Conservation (phyloP, 768 basidiomycete species). For the Pleurotus sapidus region DNA sequence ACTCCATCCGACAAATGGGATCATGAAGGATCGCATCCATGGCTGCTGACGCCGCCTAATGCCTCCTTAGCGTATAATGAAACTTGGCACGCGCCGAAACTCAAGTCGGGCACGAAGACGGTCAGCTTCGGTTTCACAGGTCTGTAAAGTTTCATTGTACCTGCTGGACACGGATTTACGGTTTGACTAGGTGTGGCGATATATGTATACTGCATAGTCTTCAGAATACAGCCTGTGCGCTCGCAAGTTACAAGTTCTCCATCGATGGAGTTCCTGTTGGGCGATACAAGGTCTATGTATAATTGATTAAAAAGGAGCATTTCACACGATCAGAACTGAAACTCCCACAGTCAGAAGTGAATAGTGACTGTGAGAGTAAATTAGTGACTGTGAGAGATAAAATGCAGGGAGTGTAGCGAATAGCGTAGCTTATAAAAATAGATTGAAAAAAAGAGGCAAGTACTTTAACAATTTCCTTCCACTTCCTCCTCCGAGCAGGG, state of each 20-base stretch:
- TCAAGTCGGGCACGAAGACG: not conserved
- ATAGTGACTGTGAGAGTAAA: no score
- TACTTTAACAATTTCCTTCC: no score
- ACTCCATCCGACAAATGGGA: not conserved
- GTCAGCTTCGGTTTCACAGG: not conserved
- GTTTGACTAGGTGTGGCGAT: not conserved
- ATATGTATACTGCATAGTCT: not conserved
- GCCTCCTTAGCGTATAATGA: not conserved
- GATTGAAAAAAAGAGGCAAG: no score
- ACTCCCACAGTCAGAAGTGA: no score
- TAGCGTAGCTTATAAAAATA: no score
- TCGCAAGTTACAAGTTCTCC: not conserved
- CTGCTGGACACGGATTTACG: not conserved
- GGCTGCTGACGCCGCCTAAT: not conserved
- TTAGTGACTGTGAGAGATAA: no score
- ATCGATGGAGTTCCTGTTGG: not conserved
- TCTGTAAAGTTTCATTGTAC: not conserved
- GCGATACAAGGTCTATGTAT: no score
- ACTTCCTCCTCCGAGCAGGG: no score
- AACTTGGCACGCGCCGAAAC: slow-evolving; percentile 1
- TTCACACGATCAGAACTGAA: no score
- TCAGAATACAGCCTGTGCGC: not conserved
- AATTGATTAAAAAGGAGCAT: no score
- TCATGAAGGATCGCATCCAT: not conserved
- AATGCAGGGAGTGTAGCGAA: no score